phyloP scores from a whole-genome alignment of 1,139 yeast genomes.

The Scheffersomyces cryptocercus region DNA sequence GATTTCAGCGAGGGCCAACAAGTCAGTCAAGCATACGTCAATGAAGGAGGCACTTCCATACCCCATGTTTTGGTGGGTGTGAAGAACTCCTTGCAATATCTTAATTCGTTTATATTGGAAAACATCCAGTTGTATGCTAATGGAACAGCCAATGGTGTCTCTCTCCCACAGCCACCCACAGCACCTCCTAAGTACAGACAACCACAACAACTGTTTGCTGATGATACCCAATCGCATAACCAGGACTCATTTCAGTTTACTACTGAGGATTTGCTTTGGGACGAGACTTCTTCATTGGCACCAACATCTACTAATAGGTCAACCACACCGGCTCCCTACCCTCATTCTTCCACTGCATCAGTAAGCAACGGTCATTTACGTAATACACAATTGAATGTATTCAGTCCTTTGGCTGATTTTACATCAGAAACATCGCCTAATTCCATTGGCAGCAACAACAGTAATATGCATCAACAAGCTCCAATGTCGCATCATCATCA shows the following conservation, averaged over 20 bases:
- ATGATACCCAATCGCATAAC: slow-evolving; percentile 2
- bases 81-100: slow-evolving; percentile 51
- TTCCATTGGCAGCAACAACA: slow-evolving; percentile 18
- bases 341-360: slow-evolving; percentile 13
- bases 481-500: slow-evolving; percentile 1
- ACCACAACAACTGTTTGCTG: slow-evolving; percentile 1
- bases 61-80: slow-evolving; percentile 60
- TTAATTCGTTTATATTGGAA: slow-evolving; percentile 56
- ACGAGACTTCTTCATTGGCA: not conserved
- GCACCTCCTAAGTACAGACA: not conserved
- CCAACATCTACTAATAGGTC: slow-evolving; percentile 1
- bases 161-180: not conserved
- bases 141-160: not conserved
- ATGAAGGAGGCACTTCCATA: slow-evolving; percentile 50
- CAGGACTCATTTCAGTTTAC: not conserved
- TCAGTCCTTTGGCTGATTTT: slow-evolving; percentile 28
- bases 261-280: not conserved
- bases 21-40: slow-evolving; percentile 63
- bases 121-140: slow-evolving; percentile 17
- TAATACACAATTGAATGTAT: slow-evolving; percentile 10
- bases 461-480: not conserved
- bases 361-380: slow-evolving; percentile 2
- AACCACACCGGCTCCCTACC: slow-evolving; percentile 11
- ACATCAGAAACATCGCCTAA: slow-evolving; percentile 26
- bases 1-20: slow-evolving; percentile 84